A percentile compares a stretch with the other conserved stretches of the same genome.
Evolutionary conservation across 129 eudicot genomes (phyloP).

Genomic region (Helichrysum umbraculigerum): DNA sequence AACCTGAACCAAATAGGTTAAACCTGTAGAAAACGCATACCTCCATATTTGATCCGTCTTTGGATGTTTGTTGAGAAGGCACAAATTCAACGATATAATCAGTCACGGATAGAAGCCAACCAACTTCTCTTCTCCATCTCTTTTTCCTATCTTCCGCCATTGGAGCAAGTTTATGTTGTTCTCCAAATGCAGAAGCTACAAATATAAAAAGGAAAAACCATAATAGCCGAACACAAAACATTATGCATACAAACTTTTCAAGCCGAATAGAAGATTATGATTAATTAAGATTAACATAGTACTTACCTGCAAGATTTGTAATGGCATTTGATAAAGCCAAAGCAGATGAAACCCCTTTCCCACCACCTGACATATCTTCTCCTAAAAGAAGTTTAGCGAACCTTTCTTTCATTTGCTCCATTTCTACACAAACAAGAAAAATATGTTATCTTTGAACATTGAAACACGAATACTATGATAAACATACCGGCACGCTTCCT

Average conservation of each 20-base stretch:
- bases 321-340: conserved; percentile 84
- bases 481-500: conserved; percentile 26
- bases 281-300: conserved; percentile 14
- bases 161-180: conserved; percentile 71
- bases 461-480: background rate
- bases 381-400: conserved; percentile 77
- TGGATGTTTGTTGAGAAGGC: conserved; percentile 61
- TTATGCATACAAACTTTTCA: background rate
- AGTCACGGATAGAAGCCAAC: conserved; percentile 81
- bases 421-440: conserved; percentile 40
- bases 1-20: background rate
- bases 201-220: background rate
- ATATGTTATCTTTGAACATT: background rate
- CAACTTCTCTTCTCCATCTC: conserved; percentile 80
- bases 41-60: conserved; percentile 82
- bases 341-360: conserved; percentile 91
- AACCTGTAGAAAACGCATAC: conserved; percentile 19
- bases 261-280: background rate
- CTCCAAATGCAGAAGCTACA: conserved; percentile 87
- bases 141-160: conserved; percentile 63
- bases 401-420: conserved; percentile 77
- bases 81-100: conserved; percentile 80
- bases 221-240: background rate
- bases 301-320: conserved; percentile 77
- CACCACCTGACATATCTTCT: conserved; percentile 96